Evolutionary conservation across 2,329 filamentous ascomycete genomes (phyloP), one percentile per base, ranked within the genome.

Genomic region (Pestalotiopsis sp.): DNA sequence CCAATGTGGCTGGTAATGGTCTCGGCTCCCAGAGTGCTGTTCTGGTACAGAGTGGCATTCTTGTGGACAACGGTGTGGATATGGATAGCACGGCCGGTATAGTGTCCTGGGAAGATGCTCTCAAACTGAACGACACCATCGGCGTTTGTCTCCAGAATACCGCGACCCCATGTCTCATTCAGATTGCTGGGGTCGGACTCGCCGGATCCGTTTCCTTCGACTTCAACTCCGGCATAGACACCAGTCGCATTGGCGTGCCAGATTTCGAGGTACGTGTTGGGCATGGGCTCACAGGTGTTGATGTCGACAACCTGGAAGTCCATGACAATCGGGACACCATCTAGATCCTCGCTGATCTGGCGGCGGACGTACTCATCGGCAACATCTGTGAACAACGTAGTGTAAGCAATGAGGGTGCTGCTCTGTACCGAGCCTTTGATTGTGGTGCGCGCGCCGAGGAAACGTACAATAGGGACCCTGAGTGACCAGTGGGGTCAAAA

Each of bases 1-100:
- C 90, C 90, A 52, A 91, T 83, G 78, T 92, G 89, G 6, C 86
- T 84, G 67, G 87, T 83, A 17, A 20, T 41, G 63, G 79, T 82
- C 13, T 82, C 81, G 69, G 82, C 85, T 49, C 78, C 77, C 70
- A 87, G 86, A 67, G 85, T 86, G 74, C 85, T 72, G 74, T 84
- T 84, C n/a, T 75, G 56, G 41, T 74, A 70, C 27, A 76, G 68
- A 1, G 77, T 80, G 13, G 78, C 80, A 69, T 80, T 78, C 45
- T 77, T 23, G 39, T 87, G 84, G 3, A 82, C 80, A 65, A 85
- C 76, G 61, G 87, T 75, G 73, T 87, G 85, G 61, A 84, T 84
- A 76, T 87, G 85, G 2, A 77, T 80, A 1, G 84, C 78, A 9
- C 85, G 81, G 11, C 79, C 76, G 5, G 73, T 75, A 75, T 85